These are phyloP conservation scores for Durusdinium trenchii DNA, from an alignment of 73 alveolate genomes.

Conservation along the genomic window DNA sequence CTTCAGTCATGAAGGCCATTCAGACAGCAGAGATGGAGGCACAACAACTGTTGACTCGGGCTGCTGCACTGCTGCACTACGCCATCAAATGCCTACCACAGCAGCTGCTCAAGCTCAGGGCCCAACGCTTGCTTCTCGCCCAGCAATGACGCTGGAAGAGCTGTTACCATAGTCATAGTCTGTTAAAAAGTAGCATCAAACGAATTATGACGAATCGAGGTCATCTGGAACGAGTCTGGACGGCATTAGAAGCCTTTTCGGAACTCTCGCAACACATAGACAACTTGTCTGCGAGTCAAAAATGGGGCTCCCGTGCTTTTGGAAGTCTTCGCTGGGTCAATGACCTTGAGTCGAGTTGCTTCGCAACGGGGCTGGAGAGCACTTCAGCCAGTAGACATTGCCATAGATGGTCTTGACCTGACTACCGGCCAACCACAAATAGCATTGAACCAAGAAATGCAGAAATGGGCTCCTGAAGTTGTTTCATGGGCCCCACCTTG, in stretches of 20 bases:
- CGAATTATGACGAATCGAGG: neutral
- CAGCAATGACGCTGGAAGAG: neutral
- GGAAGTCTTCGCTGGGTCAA: slow-evolving; percentile 23
- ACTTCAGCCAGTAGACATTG: neutral
- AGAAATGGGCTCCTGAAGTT: neutral
- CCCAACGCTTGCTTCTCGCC: neutral
- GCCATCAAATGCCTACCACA: neutral
- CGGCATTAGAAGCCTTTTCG: neutral
- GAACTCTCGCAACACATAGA: neutral
- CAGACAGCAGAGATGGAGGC: neutral
- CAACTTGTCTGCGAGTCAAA: neutral
- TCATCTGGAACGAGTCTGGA: neutral
- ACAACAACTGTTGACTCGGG: neutral
- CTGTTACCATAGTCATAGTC: no score
- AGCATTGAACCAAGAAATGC: neutral
- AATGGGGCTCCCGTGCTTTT: neutral
- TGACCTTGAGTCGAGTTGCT: neutral
- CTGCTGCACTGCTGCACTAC: neutral
- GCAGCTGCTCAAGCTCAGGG: neutral
- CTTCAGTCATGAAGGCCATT: neutral
- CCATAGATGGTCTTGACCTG: neutral
- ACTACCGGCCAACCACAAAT: neutral
- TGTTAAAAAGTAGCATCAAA: neutral
- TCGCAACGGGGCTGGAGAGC: neutral
- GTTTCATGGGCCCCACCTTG: slow-evolving; percentile 29